Evolutionary conservation across 805 yeast species (phyloP), one percentile per base, ranked within the genome.

Genomic region (Saccharomycopsis sp.): DNA sequence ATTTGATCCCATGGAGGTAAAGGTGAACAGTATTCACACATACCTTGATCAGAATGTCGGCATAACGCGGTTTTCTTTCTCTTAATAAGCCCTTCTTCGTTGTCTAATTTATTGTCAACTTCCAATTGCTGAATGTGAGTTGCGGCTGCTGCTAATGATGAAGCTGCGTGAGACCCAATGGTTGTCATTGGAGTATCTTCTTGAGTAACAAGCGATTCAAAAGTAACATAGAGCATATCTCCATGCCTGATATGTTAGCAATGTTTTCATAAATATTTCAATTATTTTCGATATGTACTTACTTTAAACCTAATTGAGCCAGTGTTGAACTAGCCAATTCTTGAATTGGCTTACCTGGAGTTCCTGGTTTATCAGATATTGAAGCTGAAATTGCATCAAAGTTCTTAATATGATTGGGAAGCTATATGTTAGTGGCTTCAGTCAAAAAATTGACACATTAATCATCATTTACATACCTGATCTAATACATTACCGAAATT

Each of bases 1-100:
- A 71, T 75, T 51, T 72, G 72, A 61, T 93, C 96, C 86, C 90
- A 93, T 2, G 98, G 97, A 28, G 96, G 96, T 42, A 93, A 65
- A 0, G 97, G 96, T 27, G 94, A 79, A 61, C 97, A 93, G 59
- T 88, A 87, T 58, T 93, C 98, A 62, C 98, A 93, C 97, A 93
- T 93, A 1, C 97, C 99, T 55, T 81, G 82, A 31, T 81, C 90
- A 2, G 90, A 84, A 60, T 93, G 98, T 48, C 81, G 75, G 62
- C 98, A 90, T 50, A 88, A 66, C 2, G 61, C 55, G 1, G 86
- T 75, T 51, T 68, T 71, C 29, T 67, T 63, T 27, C 98, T 72
- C 23, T 71, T 62, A 45, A 93, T 86, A 44, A 83, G 66, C 0
- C 98, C 99, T 36, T 75, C 73, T 44, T 75, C 71, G 23, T 67